These are phyloP conservation scores for Zychaea mexicana DNA, from an alignment of 371 early-diverging fungal species.

Conservation along the genomic window DNA sequence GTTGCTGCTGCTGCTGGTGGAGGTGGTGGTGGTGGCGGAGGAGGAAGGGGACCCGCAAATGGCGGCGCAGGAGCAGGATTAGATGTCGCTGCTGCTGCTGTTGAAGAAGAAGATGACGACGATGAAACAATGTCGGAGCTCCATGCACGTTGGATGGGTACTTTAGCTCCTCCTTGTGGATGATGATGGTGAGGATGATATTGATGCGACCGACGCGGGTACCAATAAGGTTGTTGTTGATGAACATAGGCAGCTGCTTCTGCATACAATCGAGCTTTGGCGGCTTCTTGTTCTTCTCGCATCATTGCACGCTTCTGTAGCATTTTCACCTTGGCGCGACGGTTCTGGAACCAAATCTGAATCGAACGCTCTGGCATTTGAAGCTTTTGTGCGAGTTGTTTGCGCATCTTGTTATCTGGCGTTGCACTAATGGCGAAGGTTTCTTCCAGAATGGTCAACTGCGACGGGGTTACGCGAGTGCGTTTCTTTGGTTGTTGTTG, in stretches of 20 bases:
- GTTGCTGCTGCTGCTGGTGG: not conserved
- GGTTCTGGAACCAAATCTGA: slow-evolving; percentile 99
- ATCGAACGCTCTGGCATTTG: slow-evolving; percentile 94
- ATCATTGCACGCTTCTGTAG: slow-evolving; percentile 55
- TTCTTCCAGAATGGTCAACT: slow-evolving; percentile 74
- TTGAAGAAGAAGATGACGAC: no score
- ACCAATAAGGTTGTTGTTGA: slow-evolving; percentile 15
- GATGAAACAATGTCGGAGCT: slow-evolving; percentile 37
- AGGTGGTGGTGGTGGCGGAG: slow-evolving; percentile 20
- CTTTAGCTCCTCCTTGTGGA: slow-evolving; percentile 5
- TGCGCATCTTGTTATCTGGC: slow-evolving; percentile 83
- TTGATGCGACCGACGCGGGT: slow-evolving; percentile 7
- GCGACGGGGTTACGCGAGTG: slow-evolving; percentile 75
- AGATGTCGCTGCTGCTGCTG: not conserved
- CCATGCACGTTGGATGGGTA: slow-evolving; percentile 46
- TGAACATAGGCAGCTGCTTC: slow-evolving; percentile 28
- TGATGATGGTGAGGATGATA: not conserved
- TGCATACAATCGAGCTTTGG: slow-evolving; percentile 35
- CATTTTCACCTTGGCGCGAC: slow-evolving; percentile 92
- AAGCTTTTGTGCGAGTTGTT: slow-evolving; percentile 81
- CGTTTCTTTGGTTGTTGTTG: slow-evolving; percentile 52
- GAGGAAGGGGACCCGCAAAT: slow-evolving; percentile 20
- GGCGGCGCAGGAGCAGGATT: not conserved
- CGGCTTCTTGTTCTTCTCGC: slow-evolving; percentile 57
- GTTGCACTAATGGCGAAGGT: slow-evolving; percentile 70